Evolutionary conservation across 2,329 filamentous ascomycete genomes (phyloP).

Genomic region (Fusarium sp.): DNA sequence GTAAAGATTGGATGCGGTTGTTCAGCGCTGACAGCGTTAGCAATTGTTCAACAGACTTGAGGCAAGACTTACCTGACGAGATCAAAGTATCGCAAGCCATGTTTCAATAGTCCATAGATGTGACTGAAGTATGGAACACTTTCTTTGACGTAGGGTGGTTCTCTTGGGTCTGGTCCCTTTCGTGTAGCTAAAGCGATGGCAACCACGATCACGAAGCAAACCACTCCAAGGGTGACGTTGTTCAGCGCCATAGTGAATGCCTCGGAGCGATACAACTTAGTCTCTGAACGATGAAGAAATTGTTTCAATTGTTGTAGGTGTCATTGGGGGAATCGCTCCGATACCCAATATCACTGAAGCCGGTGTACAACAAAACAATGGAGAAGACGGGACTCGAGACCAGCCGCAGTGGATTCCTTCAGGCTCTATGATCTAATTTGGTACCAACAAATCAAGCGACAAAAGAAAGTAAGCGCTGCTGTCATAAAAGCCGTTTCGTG

Average conservation of each 20-base stretch:
- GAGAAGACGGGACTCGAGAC: neutral
- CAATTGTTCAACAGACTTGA: rapidly evolving
- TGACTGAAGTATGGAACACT: constrained; percentile 24
- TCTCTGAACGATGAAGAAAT: no score
- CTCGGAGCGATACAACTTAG: no score
- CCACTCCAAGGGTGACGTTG: constrained; percentile 3
- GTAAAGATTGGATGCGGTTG: constrained; percentile 40
- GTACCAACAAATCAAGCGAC: neutral
- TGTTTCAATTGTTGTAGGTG: neutral
- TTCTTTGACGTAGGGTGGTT: constrained; percentile 30
- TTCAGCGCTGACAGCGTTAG: constrained; percentile 22
- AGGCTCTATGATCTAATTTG: neutral
- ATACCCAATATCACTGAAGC: neutral
- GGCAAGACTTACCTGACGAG: constrained; percentile 12
- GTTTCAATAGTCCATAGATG: constrained; percentile 28
- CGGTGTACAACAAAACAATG: neutral
- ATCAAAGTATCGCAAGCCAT: constrained; percentile 37
- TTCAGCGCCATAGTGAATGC: constrained; percentile 16
- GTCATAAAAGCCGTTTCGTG: neutral
- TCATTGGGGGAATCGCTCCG: neutral
- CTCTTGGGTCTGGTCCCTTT: constrained; percentile 23
- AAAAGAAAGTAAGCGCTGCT: neutral
- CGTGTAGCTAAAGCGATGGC: neutral
- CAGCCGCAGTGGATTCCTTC: neutral
- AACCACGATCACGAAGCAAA: constrained; percentile 21